Base-by-base conservation (phyloP, 2,329 filamentous ascomycete species). In the Septoria petroselini region DNA sequence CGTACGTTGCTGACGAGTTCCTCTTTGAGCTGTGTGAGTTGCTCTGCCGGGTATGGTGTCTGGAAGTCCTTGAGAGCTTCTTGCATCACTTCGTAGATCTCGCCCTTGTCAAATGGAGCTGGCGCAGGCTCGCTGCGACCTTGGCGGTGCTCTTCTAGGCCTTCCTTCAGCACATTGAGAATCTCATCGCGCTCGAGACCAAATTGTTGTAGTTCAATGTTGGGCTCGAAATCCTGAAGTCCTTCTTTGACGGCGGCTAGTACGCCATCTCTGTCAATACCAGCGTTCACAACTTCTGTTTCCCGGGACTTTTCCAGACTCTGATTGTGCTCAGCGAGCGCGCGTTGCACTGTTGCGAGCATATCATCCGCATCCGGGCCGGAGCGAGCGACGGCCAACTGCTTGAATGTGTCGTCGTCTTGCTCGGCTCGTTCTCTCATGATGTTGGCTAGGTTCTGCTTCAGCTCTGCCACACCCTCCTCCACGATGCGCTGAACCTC, bases 201-300 rank as follows among this genome's bases (percentile, higher is more conserved):
- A 55, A 94, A 86, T 62, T 95, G 89, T 61, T 95, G 86, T 3
- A 95, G 78, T 60, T 95, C 85, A 42, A 95, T 89, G 61, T 96
- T 89, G 1, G 91, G 91, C 70, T 95, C 95, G 71, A 95, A 95
- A 46, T 84, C 88, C 65, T 96, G 91, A 82, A 90, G 95, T 1
- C 91, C 91, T 60, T 95, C 90, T 59, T 84, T 84, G 11, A 97
- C 86, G 2, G 91, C 90, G 21, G 86, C 80, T 1, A 97, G 79
- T 29, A 97, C 88, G 51, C 94, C 88, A 41, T 95, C 88, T 71
- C 72, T 30, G 70, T 73, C 39, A 69, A 72, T 43, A 75, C 68
- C 58, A 2, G 50, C 42, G 40, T 45, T 53, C 30, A 58, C 58
- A 5, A 53, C 46, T 21, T 60, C 61, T 19, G 49, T 34, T 27